phyloP scores from a whole-genome alignment of 805 yeast species.

The Ascoidea asiatica region DNA sequence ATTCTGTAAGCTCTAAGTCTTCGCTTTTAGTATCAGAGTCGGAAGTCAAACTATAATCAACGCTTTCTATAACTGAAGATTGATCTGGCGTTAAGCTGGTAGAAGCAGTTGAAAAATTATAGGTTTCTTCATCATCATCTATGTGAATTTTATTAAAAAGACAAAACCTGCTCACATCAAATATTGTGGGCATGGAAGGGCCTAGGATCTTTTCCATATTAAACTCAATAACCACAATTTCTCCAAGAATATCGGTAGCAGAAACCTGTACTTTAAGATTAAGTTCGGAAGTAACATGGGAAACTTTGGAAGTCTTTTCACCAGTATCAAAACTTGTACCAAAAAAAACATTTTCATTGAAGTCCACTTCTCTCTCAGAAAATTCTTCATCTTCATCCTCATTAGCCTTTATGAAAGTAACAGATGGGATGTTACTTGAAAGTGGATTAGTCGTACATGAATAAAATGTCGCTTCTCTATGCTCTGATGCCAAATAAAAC shows the following conservation, averaged over 20 bases:
- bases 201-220: slow-evolving; percentile 17
- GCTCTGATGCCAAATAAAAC: slow-evolving; percentile 18
- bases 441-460: slow-evolving; percentile 27
- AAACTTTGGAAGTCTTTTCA: not conserved
- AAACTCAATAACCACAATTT: slow-evolving; percentile 26
- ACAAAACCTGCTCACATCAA: not conserved
- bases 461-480: slow-evolving; percentile 7
- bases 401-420: slow-evolving; percentile 22
- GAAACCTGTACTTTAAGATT: not conserved
- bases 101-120: not conserved
- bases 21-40: not conserved
- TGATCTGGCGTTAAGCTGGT: too few relatives aligned
- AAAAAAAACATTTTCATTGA: slow-evolving; percentile 4
- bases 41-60: not conserved
- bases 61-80: too few relatives aligned
- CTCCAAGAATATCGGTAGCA: slow-evolving; percentile 13
- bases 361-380: slow-evolving; percentile 3
- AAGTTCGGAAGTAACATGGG: not conserved
- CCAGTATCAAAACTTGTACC: not conserved
- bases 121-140: not conserved
- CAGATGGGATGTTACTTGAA: slow-evolving; percentile 43
- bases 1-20: too few relatives aligned
- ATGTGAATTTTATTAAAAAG: too few relatives aligned
- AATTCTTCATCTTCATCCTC: slow-evolving; percentile 10
- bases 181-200: slow-evolving; percentile 10